phyloP scores from a whole-genome alignment of 83 land plant genomes.

The Picea abies region DNA sequence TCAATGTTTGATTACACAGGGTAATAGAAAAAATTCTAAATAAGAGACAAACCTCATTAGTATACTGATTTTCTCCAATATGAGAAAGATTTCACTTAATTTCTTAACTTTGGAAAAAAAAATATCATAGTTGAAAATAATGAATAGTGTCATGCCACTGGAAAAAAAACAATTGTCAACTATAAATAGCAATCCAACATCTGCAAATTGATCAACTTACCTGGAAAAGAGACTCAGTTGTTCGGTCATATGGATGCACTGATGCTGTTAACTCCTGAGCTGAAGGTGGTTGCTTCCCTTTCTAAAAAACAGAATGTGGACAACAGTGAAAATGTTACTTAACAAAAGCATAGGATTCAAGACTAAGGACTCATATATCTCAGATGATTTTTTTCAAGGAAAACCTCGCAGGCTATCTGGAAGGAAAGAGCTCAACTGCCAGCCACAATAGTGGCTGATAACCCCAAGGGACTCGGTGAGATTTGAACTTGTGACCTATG shows the following conservation, averaged over 20 bases:
- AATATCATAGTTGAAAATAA: too few relatives aligned
- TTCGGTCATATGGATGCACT: slow-evolving; percentile 86
- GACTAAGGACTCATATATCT: slow-evolving; percentile 5
- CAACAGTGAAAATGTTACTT: slow-evolving; percentile 26
- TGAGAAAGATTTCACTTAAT: too few relatives aligned
- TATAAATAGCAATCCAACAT: not conserved
- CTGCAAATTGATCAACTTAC: slow-evolving; percentile 40
- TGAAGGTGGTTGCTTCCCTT: slow-evolving; percentile 41
- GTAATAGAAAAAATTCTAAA: too few relatives aligned
- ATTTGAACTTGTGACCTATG: not conserved
- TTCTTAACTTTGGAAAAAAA: too few relatives aligned
- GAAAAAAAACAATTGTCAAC: not conserved
- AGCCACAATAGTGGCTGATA: not conserved
- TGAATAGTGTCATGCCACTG: too few relatives aligned
- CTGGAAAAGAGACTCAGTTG: slow-evolving; percentile 73
- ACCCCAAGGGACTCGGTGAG: not conserved
- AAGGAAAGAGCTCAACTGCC: not conserved
- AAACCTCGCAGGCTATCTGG: not conserved
- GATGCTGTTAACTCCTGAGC: slow-evolving; percentile 53
- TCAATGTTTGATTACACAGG: too few relatives aligned
- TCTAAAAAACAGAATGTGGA: slow-evolving; percentile 36
- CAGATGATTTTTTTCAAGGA: not conserved
- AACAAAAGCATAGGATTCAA: slow-evolving; percentile 14
- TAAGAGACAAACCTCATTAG: too few relatives aligned
- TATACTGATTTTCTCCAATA: too few relatives aligned